Evolutionary conservation across 2,329 filamentous ascomycete species (phyloP), one percentile per base, ranked within the genome.

Genomic region (Beauveria bassiana): DNA sequence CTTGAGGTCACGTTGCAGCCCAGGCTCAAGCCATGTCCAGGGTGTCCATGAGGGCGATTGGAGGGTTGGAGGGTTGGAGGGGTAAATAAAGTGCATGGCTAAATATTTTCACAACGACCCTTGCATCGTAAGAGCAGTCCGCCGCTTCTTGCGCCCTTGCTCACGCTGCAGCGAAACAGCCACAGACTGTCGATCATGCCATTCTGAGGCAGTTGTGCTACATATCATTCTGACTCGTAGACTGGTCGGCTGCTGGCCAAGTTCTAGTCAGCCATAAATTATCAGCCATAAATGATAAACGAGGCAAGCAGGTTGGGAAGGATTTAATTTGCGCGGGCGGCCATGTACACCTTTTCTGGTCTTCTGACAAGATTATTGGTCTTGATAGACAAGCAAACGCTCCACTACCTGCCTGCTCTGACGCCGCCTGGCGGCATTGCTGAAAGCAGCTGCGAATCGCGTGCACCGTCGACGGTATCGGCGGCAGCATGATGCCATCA

Each of bases 161-260:
- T 31, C 28, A 24, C 18, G 47, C 46, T 24, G 47, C 38, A 59
- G 46, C 56, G 49, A 60, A 60, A 60, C 57, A 60, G 49, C 49
- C 57, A 45, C 57, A 20, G 40, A 22, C 40, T 53, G 57, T 52
- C 57, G 57, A 60, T 60, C 57, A 60, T 52, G 47, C 50, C 57
- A 31, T 53, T 53, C 18, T 53, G 57, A 60, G 49, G 57, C 57
- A 60, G 40, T 53, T 53, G 47, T 60, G 57, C 57, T 43, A 60
- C 57, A 60, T 12, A 24, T 34, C 12, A 43, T 51, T 53, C 57
- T 60, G 57, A 60, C 57, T 60, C 57, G 49, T 24, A 16, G 38
- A n/a, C 38, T 34, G n/a, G 49, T 49, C 52, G 40, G 22, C 38
- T 26, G 40, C n/a, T 20, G 26, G 49, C 28, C 40, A n/a, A 24